A percentile compares a stretch with the other conserved stretches of the same genome.
Evolutionary conservation across 208 protist genomes (phyloP).

Genomic region (Acanthamoeba rhysodes): DNA sequence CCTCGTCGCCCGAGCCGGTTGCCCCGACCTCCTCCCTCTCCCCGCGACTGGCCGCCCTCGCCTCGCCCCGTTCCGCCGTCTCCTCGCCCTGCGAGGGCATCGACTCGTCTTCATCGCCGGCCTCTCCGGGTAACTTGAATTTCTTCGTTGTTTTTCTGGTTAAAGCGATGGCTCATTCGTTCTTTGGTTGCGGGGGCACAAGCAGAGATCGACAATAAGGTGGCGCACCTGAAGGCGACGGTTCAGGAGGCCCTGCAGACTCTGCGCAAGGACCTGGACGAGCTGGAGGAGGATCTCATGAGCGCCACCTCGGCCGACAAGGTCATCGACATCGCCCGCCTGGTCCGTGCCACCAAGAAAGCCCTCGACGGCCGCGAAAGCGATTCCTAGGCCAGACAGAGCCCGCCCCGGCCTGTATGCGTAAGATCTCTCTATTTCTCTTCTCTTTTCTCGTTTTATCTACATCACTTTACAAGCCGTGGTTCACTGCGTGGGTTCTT

Average conservation of each 20-base stretch:
- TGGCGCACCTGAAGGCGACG: conserved; percentile 42
- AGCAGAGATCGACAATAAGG: conserved; percentile 58
- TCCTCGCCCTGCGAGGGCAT: not conserved
- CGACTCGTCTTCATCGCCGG: not conserved
- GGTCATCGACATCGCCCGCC: conserved; percentile 8
- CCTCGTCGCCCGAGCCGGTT: not conserved
- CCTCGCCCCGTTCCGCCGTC: not conserved
- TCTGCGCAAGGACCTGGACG: conserved; percentile 26
- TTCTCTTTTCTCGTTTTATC: not conserved
- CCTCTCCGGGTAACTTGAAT: not conserved
- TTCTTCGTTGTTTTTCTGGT: not conserved
- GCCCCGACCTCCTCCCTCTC: not conserved
- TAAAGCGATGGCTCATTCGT: not conserved
- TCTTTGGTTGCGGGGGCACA: not conserved
- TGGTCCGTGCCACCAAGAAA: conserved; percentile 26
- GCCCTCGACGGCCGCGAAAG: conserved; percentile 12
- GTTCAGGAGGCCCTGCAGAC: conserved; percentile 35
- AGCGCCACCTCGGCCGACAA: not conserved
- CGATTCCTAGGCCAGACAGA: not conserved
- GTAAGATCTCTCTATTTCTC: not conserved
- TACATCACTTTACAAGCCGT: not conserved
- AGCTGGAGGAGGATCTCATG: conserved; percentile 2
- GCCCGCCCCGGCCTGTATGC: too few species aligned
- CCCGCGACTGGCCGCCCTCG: not conserved
- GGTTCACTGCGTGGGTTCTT: not conserved